phyloP scores from a whole-genome alignment of 1,284 basidiomycete species.

The Violaceomyces palustris region DNA sequence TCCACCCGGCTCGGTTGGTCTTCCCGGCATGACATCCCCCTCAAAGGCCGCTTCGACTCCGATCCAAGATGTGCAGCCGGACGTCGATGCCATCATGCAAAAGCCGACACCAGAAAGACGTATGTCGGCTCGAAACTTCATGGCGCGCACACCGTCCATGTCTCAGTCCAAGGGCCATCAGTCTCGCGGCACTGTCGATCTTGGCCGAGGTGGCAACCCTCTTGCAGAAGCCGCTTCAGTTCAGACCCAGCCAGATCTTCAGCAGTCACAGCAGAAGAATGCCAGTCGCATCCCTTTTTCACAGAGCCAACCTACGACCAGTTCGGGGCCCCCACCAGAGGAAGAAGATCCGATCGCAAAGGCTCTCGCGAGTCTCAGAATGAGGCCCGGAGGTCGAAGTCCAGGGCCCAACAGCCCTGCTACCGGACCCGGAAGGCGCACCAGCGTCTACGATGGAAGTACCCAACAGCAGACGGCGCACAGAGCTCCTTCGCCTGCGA shows the following conservation, averaged over 20 bases:
- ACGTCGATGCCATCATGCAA: too few species aligned
- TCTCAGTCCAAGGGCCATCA: conserved; percentile 13
- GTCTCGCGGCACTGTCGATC: conserved; percentile 4
- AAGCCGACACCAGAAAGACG: conserved; percentile 12
- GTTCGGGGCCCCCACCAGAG: too few species aligned
- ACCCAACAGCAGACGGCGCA: background rate
- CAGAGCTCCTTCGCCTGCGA: background rate
- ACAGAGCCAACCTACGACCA: too few species aligned
- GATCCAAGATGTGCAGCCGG: conserved; percentile 11
- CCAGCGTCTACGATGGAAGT: background rate
- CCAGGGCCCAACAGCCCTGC: conserved; percentile 18
- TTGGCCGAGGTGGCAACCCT: background rate
- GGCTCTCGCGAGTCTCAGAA: conserved; percentile 62
- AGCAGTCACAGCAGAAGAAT: too few species aligned
- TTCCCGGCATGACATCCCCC: conserved; percentile 16
- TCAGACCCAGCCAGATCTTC: too few species aligned
- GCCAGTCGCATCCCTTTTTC: too few species aligned
- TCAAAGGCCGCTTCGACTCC: conserved; percentile 10
- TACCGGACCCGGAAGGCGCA: background rate
- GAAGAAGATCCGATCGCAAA: conserved; percentile 70
- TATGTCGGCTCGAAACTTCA: conserved; percentile 38
- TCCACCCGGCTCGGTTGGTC: conserved; percentile 12
- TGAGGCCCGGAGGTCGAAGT: conserved; percentile 35
- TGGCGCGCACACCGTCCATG: conserved; percentile 43
- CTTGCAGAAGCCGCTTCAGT: too few species aligned